These are phyloP conservation scores for Digitaria exilis DNA, from an alignment of 202 grass and related monocot species.

Conservation along the genomic window DNA sequence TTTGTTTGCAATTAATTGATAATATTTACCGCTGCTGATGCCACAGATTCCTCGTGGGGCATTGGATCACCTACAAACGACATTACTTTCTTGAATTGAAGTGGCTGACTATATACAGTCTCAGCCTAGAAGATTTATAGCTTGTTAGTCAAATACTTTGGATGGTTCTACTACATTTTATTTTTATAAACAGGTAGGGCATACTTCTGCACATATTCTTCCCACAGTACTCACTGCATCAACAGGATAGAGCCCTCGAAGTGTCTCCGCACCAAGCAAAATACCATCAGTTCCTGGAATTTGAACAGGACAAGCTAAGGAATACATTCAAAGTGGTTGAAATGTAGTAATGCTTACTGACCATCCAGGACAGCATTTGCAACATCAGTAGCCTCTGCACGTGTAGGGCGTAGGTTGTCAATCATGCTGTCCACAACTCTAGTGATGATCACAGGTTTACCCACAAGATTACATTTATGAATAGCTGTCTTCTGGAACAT, in stretches of 20 bases:
- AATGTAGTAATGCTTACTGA: conserved; percentile 38
- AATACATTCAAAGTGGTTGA: background rate
- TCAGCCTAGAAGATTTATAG: conserved; percentile 68
- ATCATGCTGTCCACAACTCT: conserved; percentile 98
- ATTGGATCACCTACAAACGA: conserved; percentile 81
- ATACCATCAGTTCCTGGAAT: conserved; percentile 94
- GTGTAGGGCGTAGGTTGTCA: conserved; percentile 94
- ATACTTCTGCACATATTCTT: conserved; percentile 90
- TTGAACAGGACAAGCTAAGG: conserved; percentile 23
- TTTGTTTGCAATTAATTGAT: conserved; percentile 8
- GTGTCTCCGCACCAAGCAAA: conserved; percentile 92
- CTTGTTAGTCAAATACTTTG: conserved; percentile 33
- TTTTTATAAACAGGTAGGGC: conserved; percentile 36
- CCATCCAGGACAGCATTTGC: conserved; percentile 99
- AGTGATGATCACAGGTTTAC: conserved; percentile 90
- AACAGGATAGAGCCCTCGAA: conserved; percentile 93
- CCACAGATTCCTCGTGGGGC: conserved; percentile 90
- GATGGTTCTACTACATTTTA: conserved; percentile 24
- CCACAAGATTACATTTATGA: conserved; percentile 82
- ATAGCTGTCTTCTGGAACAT: conserved; percentile 87
- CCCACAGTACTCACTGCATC: conserved; percentile 87
- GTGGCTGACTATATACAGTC: conserved; percentile 77
- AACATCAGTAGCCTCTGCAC: conserved; percentile 98
- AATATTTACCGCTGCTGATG: conserved; percentile 79
- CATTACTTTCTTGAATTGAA: conserved; percentile 88